These are phyloP conservation scores for Citrus hindsii DNA, from an alignment of 345 rosid genomes.

Conservation along the genomic window DNA sequence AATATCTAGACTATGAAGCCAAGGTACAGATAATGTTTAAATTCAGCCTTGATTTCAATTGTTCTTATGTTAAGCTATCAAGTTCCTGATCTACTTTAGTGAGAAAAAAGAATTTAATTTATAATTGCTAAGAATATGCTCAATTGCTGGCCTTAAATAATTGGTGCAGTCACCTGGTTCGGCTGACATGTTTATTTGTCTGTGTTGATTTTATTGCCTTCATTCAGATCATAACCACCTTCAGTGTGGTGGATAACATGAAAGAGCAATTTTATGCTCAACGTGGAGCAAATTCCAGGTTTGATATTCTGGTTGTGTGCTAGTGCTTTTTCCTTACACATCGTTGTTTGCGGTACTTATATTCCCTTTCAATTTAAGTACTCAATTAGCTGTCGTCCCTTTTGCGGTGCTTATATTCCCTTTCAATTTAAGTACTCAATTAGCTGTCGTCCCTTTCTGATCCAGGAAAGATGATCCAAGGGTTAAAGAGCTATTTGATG, in stretches of 20 bases:
- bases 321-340: background rate
- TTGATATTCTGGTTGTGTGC: conserved; percentile 10
- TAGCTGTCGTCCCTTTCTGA: background rate
- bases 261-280: conserved; percentile 72
- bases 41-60: background rate
- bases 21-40: conserved; percentile 44
- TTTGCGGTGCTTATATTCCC: background rate
- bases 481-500: conserved; percentile 71
- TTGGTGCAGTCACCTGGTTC: background rate
- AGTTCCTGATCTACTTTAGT: background rate
- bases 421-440: background rate
- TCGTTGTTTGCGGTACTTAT: background rate
- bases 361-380: background rate
- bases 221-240: conserved; percentile 78
- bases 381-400: background rate
- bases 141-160: background rate
- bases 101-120: background rate
- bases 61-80: background rate
- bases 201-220: conserved; percentile 1
- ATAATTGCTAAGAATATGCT: background rate
- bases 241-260: conserved; percentile 91
- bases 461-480: conserved; percentile 66
- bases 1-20: conserved; percentile 84
- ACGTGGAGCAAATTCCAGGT: conserved; percentile 54
- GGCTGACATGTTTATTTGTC: background rate